Percentiles rank a stretch among this genome's conserved stretches.
Conservation (phyloP, 2,329 filamentous ascomycete genomes). For the Nemania diffusa region DNA sequence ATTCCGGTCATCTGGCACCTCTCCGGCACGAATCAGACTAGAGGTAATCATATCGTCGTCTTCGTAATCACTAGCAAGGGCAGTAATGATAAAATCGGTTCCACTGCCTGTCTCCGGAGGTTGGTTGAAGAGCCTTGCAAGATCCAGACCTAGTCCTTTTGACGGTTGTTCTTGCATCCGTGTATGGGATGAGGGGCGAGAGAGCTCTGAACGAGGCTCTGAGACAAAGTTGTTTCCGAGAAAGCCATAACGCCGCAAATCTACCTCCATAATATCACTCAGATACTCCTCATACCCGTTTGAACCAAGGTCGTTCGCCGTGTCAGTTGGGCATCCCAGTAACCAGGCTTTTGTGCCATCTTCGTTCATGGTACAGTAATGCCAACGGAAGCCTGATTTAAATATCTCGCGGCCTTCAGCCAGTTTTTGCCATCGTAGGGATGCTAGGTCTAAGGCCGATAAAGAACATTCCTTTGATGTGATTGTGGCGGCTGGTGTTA, state of each 20-base stretch:
- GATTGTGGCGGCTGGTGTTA: conserved; percentile 90
- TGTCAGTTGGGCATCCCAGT: conserved; percentile 87
- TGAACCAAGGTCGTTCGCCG: conserved; percentile 71
- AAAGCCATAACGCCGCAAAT: conserved; percentile 90
- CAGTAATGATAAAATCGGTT: conserved; percentile 91
- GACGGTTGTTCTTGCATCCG: conserved; percentile 65
- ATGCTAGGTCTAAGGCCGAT: conserved; percentile 86
- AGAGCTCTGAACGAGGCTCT: conserved; percentile 62
- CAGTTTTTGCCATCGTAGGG: conserved; percentile 91
- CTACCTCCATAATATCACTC: conserved; percentile 93
- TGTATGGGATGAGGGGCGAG: conserved; percentile 60
- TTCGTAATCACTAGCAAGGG: conserved; percentile 80
- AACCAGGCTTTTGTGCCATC: conserved; percentile 97
- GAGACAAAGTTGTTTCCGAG: conserved; percentile 79
- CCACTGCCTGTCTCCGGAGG: conserved; percentile 85
- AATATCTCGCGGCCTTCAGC: conserved; percentile 96
- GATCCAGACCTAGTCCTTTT: conserved; percentile 81
- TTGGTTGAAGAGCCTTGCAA: conserved; percentile 88
- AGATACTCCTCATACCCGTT: conserved; percentile 88
- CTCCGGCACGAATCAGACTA: conserved; percentile 59
- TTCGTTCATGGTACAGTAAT: conserved; percentile 96
- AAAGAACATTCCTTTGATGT: conserved; percentile 88
- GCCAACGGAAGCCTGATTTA: conserved; percentile 91
- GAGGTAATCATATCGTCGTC: conserved; percentile 71
- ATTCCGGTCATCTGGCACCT: conserved; percentile 57